Percentiles rank a stretch among this genome's conserved stretches.
Evolutionary conservation across 805 yeast genomes (phyloP).

Genomic region (Candida chilensis): DNA sequence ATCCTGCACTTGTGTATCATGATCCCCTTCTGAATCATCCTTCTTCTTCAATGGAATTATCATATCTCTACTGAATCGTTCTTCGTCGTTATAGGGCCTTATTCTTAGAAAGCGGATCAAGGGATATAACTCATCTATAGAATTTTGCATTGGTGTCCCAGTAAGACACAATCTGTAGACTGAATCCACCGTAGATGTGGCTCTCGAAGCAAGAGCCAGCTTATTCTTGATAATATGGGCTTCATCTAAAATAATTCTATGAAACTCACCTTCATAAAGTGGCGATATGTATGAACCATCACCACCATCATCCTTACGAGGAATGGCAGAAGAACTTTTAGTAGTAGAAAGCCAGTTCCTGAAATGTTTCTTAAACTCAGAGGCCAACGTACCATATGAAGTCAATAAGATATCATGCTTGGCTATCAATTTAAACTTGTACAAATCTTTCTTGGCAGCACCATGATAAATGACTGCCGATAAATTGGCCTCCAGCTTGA

Average conservation of each 20-base stretch:
- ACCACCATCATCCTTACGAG: slow-evolving; percentile 19
- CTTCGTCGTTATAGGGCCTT: slow-evolving; percentile 24
- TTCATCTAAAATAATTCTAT: slow-evolving; percentile 32
- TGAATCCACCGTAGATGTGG: slow-evolving; percentile 18
- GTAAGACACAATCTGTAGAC: slow-evolving; percentile 24
- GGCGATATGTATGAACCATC: slow-evolving; percentile 23
- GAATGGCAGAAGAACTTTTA: slow-evolving; percentile 11
- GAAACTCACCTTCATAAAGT: slow-evolving; percentile 23
- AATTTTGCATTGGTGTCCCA: slow-evolving; percentile 37
- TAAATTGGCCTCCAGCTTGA: slow-evolving; percentile 12
- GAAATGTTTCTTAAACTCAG: slow-evolving; percentile 29
- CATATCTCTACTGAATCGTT: slow-evolving; percentile 21
- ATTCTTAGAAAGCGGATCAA: slow-evolving; percentile 24
- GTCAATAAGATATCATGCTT: slow-evolving; percentile 27
- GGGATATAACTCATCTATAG: slow-evolving; percentile 30
- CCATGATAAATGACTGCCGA: slow-evolving; percentile 27
- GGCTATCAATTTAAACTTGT: slow-evolving; percentile 11
- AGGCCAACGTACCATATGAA: slow-evolving; percentile 30
- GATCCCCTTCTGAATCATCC: slow-evolving; percentile 10
- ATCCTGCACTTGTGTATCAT: slow-evolving; percentile 13
- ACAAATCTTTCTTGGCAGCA: slow-evolving; percentile 14
- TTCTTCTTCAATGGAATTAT: slow-evolving; percentile 20
- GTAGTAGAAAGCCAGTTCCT: slow-evolving; percentile 7
- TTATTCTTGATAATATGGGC: slow-evolving; percentile 33
- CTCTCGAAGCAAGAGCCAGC: slow-evolving; percentile 21